Base-by-base conservation (phyloP, 345 rosid species). In the Rhodamnia argentea region DNA sequence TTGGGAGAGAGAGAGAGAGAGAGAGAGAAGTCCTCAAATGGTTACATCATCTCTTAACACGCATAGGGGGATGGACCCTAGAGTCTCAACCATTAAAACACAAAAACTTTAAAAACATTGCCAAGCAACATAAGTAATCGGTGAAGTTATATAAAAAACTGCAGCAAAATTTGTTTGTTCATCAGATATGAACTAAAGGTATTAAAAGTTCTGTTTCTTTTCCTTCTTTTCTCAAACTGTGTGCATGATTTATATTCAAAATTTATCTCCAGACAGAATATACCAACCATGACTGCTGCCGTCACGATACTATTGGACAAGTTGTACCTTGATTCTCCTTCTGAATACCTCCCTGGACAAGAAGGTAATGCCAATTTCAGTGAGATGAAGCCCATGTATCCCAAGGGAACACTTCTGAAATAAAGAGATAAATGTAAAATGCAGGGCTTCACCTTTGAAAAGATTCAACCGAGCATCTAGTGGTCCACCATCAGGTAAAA, bases 301-400 rank as follows among this genome's bases (percentile, higher is more conserved):
- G 60, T 88, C 44, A 91, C 9, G 32, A 51, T 84, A 56, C 83
- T 85, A 70, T 87, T 92, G 26, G 89, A 82, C 75, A 92, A 88
- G 83, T 85, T 92, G 88, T 92, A 92, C 87, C 94, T 86, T 57
- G 93, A 91, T 84, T 94, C 94, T 47, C 95, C 96, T 89, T 94
- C 95, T 47, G 88, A 85, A 85, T 93, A 93, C 86, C 89, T 90
- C 84, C 94, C 96, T 92, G 90, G 14, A 82, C 85, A 83, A 37
- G 70, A 32, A 13, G 13, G 27, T n/a, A 76, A 74, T 23, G 40
- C 26, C 82, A 52, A 29, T 70, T 70, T 37, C 37, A 37, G 81
- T 70, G 42, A 70, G 81, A 70, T 6, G 40, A 44, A 62, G 29
- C 51, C 76, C 26, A 62, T 42, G 37, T 10, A 59, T 56, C 52